These are phyloP conservation scores for Salix exigua DNA, from an alignment of 345 rosid genomes.

Conservation along the genomic window DNA sequence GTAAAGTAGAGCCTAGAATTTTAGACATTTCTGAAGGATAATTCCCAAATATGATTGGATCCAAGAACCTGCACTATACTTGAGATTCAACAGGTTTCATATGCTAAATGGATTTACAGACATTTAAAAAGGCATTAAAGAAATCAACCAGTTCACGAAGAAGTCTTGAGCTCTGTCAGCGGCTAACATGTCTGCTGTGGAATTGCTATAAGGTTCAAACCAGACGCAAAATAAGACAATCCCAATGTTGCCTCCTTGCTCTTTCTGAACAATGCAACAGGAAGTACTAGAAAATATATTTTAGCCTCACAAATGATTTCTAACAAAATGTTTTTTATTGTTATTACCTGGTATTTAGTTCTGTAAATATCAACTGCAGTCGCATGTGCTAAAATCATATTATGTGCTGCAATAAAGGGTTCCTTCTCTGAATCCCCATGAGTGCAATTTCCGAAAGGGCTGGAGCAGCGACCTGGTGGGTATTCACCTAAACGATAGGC, in stretches of 20 bases:
- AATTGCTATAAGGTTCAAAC: constrained; percentile 16
- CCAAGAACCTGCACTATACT: constrained; percentile 13
- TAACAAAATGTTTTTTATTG: not conserved
- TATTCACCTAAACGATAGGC: constrained; percentile 13
- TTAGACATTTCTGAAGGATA: constrained; percentile 21
- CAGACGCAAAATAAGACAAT: constrained; percentile 12
- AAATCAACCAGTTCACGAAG: constrained; percentile 13
- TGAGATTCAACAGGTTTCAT: not conserved
- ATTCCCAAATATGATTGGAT: constrained; percentile 12
- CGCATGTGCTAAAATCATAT: constrained; percentile 18
- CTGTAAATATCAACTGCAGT: constrained; percentile 17
- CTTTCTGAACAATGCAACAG: not conserved
- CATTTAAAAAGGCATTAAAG: not conserved
- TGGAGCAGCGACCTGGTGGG: constrained; percentile 24
- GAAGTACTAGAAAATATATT: not conserved
- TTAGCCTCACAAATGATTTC: not conserved
- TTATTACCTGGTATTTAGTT: constrained; percentile 21
- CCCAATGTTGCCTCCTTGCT: constrained; percentile 23
- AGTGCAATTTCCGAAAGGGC: constrained; percentile 17
- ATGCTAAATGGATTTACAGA: not conserved
- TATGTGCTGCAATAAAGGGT: constrained; percentile 24
- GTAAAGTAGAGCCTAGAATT: constrained; percentile 12
- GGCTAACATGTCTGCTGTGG: constrained; percentile 17
- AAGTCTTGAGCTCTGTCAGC: constrained; percentile 14
- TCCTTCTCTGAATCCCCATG: constrained; percentile 19